These are phyloP conservation scores for Chaetothyriales sp. DNA, from an alignment of 2,329 filamentous ascomycete species.

Conservation along the genomic window DNA sequence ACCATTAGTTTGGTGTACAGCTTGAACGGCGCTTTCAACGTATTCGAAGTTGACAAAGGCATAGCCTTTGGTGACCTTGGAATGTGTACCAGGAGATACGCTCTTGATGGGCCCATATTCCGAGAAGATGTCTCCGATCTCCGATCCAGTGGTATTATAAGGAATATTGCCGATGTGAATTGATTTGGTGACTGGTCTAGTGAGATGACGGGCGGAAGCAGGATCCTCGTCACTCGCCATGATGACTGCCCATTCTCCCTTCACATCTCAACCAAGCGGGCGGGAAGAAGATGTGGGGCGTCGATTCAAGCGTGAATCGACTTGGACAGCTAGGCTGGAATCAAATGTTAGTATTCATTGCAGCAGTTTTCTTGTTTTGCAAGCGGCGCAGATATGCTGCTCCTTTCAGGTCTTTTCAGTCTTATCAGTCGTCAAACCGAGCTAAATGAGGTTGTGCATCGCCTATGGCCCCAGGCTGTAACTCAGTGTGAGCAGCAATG, in stretches of 20 bases:
- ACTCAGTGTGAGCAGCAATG: not conserved
- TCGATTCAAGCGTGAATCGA: not conserved
- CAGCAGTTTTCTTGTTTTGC: not conserved
- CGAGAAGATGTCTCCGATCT: not conserved
- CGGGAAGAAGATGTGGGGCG: not conserved
- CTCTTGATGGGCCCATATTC: not conserved
- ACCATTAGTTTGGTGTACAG: not conserved
- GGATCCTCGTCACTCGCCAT: not conserved
- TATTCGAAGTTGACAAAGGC: conserved; percentile 1
- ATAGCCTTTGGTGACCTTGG: not conserved
- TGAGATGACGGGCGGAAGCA: not conserved
- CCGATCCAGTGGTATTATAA: not conserved
- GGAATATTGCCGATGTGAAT: conserved; percentile 1
- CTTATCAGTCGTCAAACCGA: not conserved
- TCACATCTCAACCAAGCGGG: conserved; percentile 4
- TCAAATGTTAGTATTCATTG: not conserved
- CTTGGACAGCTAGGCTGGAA: not conserved
- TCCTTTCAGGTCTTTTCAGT: not conserved
- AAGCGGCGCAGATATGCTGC: not conserved
- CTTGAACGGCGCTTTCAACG: not conserved
- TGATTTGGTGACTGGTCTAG: not conserved
- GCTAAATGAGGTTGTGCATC: not conserved
- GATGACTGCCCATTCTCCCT: not conserved
- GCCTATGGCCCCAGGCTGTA: not conserved
- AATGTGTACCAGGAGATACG: not conserved